Conservation (phyloP, 1,139 yeast species). For the Yamadazyma trypodendri region DNA sequence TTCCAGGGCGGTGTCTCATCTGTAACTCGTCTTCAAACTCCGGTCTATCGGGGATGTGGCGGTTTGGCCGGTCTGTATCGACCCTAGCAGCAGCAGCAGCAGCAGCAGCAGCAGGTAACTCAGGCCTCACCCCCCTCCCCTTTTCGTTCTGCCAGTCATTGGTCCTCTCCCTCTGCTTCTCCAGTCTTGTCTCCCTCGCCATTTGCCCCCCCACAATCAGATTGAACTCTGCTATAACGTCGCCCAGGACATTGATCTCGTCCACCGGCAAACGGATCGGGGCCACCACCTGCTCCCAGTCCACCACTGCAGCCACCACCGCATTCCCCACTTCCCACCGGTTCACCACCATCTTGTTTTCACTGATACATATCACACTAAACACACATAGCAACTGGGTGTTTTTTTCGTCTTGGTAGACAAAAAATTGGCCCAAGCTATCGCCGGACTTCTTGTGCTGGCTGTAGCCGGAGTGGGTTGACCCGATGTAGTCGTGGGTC, state of each 20-base stretch:
- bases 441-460: conserved; percentile 10
- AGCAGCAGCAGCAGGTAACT: neutral
- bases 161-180: neutral
- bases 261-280: conserved; percentile 25
- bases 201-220: conserved; percentile 10
- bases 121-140: neutral
- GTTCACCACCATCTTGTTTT: conserved; percentile 24
- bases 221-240: conserved; percentile 25
- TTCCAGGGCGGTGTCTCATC: conserved; percentile 18
- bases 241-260: conserved; percentile 22
- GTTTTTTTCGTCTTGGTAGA: conserved; percentile 11
- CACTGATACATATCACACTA: conserved; percentile 15
- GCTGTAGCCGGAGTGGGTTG: conserved; percentile 10
- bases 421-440: conserved; percentile 18
- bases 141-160: conserved; percentile 4
- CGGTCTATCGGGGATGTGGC: conserved; percentile 39
- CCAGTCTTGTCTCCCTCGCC: neutral
- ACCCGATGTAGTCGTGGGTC: conserved; percentile 25
- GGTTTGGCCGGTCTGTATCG: conserved; percentile 5
- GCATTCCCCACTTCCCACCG: conserved; percentile 14
- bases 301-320: conserved; percentile 14
- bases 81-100: conserved; percentile 11
- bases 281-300: conserved; percentile 13
- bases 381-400: conserved; percentile 10
- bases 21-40: conserved; percentile 60